Conservation (phyloP, 495 filamentous ascomycete species). For the Penicillium flavigenum region DNA sequence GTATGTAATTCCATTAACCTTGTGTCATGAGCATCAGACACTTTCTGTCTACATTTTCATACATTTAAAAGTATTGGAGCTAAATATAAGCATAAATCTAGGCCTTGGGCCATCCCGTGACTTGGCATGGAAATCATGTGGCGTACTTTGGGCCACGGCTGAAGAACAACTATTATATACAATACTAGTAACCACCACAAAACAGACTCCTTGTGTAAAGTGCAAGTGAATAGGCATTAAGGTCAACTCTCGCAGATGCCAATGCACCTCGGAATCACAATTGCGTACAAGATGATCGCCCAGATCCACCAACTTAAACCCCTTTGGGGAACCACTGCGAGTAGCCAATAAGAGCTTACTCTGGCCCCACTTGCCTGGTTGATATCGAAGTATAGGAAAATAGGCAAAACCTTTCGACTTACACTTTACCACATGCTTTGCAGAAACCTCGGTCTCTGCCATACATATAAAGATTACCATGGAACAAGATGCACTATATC, state of each 20-base stretch:
- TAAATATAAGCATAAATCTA: slow-evolving; percentile 11
- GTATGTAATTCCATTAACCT: not conserved
- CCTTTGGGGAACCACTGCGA: slow-evolving; percentile 6
- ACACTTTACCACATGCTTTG: slow-evolving; percentile 1
- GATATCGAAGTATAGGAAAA: not conserved
- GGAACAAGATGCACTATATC: not conserved
- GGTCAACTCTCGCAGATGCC: no score
- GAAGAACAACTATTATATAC: not conserved
- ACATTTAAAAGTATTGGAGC: not conserved
- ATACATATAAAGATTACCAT: not conserved
- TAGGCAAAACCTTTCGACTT: not conserved
- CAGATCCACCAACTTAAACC: slow-evolving; percentile 2
- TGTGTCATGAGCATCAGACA: not conserved
- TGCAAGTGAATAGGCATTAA: no score
- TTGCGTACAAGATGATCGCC: not conserved
- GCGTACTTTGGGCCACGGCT: no score
- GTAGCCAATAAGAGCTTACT: not conserved
- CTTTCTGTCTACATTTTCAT: not conserved
- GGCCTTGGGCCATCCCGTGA: not conserved
- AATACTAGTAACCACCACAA: not conserved
- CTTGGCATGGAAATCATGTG: not conserved
- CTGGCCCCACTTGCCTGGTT: not conserved
- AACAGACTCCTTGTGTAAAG: no score
- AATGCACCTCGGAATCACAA: no score
- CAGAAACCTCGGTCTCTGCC: not conserved